Percentiles rank a stretch among this genome's conserved stretches.
Evolutionary conservation across 305 asterid species (phyloP).

Genomic region (Salvia sclarea): DNA sequence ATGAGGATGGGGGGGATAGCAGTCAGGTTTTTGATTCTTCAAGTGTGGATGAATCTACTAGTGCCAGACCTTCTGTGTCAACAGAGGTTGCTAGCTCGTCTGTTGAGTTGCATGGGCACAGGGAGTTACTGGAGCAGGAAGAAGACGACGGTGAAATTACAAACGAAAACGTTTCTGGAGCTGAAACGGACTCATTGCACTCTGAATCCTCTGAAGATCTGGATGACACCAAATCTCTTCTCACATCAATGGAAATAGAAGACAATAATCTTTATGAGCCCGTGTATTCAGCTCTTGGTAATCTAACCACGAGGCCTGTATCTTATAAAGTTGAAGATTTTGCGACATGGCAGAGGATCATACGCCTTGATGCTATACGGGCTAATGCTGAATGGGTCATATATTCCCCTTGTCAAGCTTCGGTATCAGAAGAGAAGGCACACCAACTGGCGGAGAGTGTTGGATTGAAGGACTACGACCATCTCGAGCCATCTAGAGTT

Average conservation of each 20-base stretch:
- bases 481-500: constrained; percentile 67
- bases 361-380: constrained; percentile 84
- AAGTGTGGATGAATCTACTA: constrained; percentile 45
- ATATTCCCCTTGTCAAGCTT: constrained; percentile 73
- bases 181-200: constrained; percentile 54
- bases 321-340: constrained; percentile 60
- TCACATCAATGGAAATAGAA: constrained; percentile 43
- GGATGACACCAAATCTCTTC: constrained; percentile 58
- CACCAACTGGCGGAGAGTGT: constrained; percentile 56
- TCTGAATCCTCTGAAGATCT: constrained; percentile 63
- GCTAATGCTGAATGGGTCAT: constrained; percentile 72
- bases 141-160: constrained; percentile 38
- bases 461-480: constrained; percentile 63
- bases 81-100: constrained; percentile 35
- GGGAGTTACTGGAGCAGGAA: constrained; percentile 39
- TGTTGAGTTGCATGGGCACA: constrained; percentile 31
- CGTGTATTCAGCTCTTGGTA: constrained; percentile 32
- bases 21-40: constrained; percentile 50
- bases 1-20: constrained; percentile 50
- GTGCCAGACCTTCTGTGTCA: constrained; percentile 46
- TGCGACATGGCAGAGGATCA: constrained; percentile 82
- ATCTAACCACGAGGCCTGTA: constrained; percentile 36
- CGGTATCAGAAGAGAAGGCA: constrained; percentile 65
- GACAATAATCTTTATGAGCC: constrained; percentile 38
- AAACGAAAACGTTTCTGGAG: constrained; percentile 46